phyloP scores from a whole-genome alignment of 1,139 yeast genomes.

The Dujonia santamariae region DNA sequence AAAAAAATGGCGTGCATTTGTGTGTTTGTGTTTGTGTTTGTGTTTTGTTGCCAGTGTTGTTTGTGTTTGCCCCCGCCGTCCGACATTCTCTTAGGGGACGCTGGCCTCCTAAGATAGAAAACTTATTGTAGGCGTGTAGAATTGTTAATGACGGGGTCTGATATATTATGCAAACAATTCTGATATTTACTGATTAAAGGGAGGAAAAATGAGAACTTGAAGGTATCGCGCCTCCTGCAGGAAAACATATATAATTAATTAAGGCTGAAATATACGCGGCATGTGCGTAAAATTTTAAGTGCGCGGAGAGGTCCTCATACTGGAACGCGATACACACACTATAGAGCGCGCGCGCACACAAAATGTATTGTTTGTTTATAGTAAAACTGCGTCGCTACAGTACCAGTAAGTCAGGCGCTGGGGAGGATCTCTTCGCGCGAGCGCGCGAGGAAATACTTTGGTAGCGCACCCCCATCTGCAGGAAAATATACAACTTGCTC shows the following conservation, averaged over 20 bases:
- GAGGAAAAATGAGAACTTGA: neutral
- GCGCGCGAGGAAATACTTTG: too few relatives aligned
- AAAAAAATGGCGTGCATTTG: too few relatives aligned
- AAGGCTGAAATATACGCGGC: constrained; percentile 5
- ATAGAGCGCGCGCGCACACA: neutral
- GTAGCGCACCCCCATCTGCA: too few relatives aligned
- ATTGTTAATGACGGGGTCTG: too few relatives aligned
- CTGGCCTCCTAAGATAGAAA: neutral
- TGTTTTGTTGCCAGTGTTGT: too few relatives aligned
- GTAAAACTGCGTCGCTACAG: neutral
- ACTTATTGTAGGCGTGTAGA: too few relatives aligned
- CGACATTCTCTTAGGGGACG: too few relatives aligned
- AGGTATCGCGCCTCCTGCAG: constrained; percentile 2
- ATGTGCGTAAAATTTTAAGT: constrained; percentile 1
- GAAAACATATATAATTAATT: neutral
- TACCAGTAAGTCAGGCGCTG: neutral
- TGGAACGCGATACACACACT: neutral
- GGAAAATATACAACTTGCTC: too few relatives aligned
- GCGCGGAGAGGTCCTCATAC: neutral
- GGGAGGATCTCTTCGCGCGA: too few relatives aligned
- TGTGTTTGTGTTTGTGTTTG: too few relatives aligned
- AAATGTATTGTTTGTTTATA: neutral
- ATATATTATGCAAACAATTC: constrained; percentile 4
- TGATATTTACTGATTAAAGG: constrained; percentile 1
- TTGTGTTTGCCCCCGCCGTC: too few relatives aligned